phyloP scores from a whole-genome alignment of 192 early-diverging fungal genomes.

The Entomortierella chlamydospora region DNA sequence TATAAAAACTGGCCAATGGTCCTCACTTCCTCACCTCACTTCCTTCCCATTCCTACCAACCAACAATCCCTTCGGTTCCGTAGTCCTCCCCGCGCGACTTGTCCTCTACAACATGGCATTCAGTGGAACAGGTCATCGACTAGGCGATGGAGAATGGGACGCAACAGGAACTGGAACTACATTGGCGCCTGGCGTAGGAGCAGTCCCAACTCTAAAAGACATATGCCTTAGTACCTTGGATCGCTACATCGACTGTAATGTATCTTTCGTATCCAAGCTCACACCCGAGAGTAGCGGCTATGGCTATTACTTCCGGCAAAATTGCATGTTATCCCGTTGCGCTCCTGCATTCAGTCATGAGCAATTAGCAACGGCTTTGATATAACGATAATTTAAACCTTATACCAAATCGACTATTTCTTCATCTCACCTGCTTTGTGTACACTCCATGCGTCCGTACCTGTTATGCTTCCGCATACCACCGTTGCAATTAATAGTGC shows the following conservation, averaged over 20 bases:
- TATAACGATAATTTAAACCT: not conserved
- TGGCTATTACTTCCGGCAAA: not conserved
- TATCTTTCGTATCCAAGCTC: not conserved
- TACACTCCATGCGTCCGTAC: not conserved
- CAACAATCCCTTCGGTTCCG: not conserved
- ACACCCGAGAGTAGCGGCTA: not conserved
- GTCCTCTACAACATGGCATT: conserved; percentile 31
- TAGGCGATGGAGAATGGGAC: conserved; percentile 9
- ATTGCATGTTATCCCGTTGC: not conserved
- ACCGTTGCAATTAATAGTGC: conserved; percentile 10
- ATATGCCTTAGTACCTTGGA: conserved; percentile 36
- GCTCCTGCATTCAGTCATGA: not conserved
- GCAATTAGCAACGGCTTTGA: not conserved
- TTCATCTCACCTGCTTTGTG: not conserved
- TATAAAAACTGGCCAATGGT: too few species aligned
- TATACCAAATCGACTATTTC: too few species aligned
- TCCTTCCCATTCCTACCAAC: not conserved
- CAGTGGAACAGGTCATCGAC: conserved; percentile 29
- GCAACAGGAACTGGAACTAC: not conserved
- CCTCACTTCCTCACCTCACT: not conserved
- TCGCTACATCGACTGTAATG: conserved; percentile 44
- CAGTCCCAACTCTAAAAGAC: conserved; percentile 36
- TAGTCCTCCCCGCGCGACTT: not conserved
- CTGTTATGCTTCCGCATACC: not conserved
- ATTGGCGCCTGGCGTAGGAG: not conserved